Percentiles rank a stretch among this genome's conserved stretches.
Evolutionary conservation across 2,329 filamentous ascomycete genomes (phyloP).

Genomic region (Epichloe bromicola): DNA sequence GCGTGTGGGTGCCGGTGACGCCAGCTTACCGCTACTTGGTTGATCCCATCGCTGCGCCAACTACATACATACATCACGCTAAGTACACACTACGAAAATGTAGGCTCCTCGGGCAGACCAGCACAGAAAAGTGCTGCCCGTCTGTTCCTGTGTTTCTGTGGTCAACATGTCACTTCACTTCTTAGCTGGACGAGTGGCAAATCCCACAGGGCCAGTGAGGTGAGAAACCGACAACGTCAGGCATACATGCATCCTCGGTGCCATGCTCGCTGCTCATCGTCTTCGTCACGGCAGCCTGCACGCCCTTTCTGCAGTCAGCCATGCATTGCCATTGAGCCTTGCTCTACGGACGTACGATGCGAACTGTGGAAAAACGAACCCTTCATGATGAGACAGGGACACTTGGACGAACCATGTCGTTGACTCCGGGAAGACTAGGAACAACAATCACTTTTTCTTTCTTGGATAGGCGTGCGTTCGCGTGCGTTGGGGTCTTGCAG

Average conservation of each 20-base stretch:
- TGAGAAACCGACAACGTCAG: background rate
- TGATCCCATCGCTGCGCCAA: background rate
- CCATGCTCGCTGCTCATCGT: background rate
- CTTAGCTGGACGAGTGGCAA: background rate
- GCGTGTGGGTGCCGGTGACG: background rate
- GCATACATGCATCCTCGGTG: background rate
- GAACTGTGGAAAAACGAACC: background rate
- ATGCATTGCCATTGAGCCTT: background rate
- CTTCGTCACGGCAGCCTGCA: background rate
- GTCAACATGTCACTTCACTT: background rate
- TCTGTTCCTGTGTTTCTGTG: background rate
- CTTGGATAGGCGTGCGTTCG: no score
- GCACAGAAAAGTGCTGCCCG: background rate
- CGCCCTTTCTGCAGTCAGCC: slow-evolving; percentile 2
- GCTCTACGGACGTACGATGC: background rate
- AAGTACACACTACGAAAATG: background rate
- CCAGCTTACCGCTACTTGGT: slow-evolving; percentile 2
- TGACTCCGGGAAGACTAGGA: no score
- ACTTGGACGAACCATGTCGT: no score
- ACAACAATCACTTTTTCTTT: no score
- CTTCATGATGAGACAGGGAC: background rate
- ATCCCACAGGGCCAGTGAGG: background rate
- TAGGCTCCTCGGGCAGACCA: background rate
- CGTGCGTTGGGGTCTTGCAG: no score
- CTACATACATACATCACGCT: background rate